Conservation (phyloP, 2,329 filamentous ascomycete species). For the Colletotrichum sp. region DNA sequence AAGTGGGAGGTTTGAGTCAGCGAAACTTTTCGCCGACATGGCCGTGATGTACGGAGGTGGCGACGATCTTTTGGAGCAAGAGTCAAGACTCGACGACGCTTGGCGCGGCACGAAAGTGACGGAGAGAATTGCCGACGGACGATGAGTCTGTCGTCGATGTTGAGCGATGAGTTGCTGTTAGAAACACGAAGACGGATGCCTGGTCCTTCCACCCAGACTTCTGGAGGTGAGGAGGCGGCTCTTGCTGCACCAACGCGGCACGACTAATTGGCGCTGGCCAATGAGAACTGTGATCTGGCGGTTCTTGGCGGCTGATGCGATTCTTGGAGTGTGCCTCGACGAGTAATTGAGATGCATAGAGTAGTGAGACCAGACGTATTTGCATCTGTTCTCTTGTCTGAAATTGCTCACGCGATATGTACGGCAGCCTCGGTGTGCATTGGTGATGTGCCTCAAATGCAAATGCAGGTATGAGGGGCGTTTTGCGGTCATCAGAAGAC, state of each 20-base stretch:
- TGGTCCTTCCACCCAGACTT: background rate
- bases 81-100: background rate
- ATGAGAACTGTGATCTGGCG: background rate
- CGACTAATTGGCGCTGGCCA: background rate
- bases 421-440: background rate
- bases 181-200: background rate
- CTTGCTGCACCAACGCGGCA: background rate
- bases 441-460: background rate
- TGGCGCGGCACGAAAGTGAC: background rate
- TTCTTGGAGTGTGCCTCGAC: background rate
- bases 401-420: background rate
- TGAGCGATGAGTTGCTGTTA: background rate
- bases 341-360: background rate
- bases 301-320: background rate
- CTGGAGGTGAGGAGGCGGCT: background rate
- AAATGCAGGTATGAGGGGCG: background rate
- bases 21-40: conserved; percentile 16
- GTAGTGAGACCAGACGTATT: background rate
- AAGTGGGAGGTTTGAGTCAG: conserved; percentile 2
- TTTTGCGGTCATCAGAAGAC: background rate
- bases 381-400: background rate
- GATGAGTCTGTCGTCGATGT: background rate
- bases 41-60: background rate
- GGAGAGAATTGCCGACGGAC: background rate
- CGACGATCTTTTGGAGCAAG: background rate